Conservation (phyloP, 164 flowering plant species). For the Annona cherimola region DNA sequence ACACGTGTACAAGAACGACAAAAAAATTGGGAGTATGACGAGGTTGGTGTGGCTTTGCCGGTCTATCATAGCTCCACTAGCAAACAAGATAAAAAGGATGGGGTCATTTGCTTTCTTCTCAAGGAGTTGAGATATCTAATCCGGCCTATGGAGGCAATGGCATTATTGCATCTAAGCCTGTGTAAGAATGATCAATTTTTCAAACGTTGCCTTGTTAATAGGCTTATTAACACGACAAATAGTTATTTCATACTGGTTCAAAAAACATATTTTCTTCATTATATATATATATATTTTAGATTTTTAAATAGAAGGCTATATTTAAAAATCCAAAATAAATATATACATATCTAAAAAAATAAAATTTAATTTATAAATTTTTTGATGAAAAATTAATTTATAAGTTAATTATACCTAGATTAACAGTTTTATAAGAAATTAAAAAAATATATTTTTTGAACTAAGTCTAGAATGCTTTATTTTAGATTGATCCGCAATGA, state of each 20-base stretch:
- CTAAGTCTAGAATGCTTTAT: too few species aligned
- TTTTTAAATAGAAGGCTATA: neutral
- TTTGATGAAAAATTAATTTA: too few species aligned
- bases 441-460: too few species aligned
- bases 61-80: neutral
- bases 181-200: neutral
- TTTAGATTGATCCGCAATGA: too few species aligned
- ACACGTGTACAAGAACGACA: neutral
- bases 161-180: neutral
- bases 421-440: too few species aligned
- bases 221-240: neutral
- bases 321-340: neutral
- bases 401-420: too few species aligned
- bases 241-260: neutral
- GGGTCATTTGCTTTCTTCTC: slow-evolving; percentile 16
- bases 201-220: neutral
- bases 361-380: too few species aligned
- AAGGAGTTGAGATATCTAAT: slow-evolving; percentile 13
- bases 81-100: slow-evolving; percentile 8
- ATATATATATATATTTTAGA: too few species aligned
- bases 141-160: neutral
- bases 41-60: neutral
- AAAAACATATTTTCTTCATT: neutral
- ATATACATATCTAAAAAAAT: too few species aligned
- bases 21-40: neutral